These are phyloP conservation scores for Panicum miliaceum DNA, from an alignment of 176 grass and related monocot species.

Conservation along the genomic window DNA sequence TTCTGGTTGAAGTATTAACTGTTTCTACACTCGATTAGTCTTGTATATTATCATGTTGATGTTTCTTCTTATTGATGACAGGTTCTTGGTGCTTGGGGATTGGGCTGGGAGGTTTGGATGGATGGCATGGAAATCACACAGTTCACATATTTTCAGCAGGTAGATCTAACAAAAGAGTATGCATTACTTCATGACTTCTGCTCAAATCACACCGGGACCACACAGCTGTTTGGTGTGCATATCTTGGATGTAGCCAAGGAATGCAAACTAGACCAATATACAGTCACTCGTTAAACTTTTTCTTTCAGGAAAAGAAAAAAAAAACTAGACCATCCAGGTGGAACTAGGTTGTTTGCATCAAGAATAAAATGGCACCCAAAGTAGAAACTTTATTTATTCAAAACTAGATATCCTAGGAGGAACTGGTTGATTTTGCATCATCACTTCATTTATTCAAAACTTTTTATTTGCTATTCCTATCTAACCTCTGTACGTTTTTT, in stretches of 20 bases:
- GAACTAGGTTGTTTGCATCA: not conserved
- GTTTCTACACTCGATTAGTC: not conserved
- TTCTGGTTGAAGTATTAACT: not conserved
- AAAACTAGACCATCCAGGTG: not conserved
- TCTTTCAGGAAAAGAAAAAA: not conserved
- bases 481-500: not conserved
- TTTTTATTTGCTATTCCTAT: not conserved
- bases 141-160: conserved; percentile 99
- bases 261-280: not conserved
- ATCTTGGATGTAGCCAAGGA: not conserved
- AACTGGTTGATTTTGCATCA: not conserved
- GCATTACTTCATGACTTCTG: conserved; percentile 5
- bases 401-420: not conserved
- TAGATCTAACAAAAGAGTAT: conserved; percentile 23
- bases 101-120: conserved; percentile 99
- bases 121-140: conserved; percentile 99
- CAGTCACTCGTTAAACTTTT: not conserved
- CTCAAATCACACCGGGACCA: conserved; percentile 28
- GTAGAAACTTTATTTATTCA: not conserved
- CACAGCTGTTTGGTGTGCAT: not conserved
- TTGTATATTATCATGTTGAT: not conserved
- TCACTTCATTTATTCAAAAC: conserved; percentile 16
- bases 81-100: conserved; percentile 98
- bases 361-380: not conserved
- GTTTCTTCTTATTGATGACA: conserved; percentile 29